Conservation (phyloP, 2,329 filamentous ascomycete genomes). For the Pseudocercospora cruenta region DNA sequence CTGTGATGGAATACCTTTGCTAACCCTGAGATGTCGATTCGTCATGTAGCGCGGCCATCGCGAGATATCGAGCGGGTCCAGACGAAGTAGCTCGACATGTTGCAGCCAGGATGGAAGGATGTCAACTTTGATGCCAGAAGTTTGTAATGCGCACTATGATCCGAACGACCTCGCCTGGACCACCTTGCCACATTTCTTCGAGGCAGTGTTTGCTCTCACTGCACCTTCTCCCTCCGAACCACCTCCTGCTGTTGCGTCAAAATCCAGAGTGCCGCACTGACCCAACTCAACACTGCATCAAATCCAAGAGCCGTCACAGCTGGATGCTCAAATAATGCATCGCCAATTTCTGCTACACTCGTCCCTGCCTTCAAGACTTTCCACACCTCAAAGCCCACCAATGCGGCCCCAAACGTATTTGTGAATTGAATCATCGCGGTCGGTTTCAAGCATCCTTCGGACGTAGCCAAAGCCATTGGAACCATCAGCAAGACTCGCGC, state of each 20-base stretch:
- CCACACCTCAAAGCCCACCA: constrained; percentile 16
- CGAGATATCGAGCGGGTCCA: not conserved
- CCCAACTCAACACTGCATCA: constrained; percentile 32
- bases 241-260: not conserved
- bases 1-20: too few species aligned
- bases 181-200: too few species aligned
- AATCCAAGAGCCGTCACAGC: constrained; percentile 37
- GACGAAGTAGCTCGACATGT: not conserved
- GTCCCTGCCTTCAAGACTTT: constrained; percentile 5
- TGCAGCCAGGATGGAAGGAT: too few species aligned
- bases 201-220: too few species aligned
- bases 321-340: constrained; percentile 35
- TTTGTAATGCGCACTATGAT: too few species aligned
- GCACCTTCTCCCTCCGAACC: not conserved
- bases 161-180: too few species aligned
- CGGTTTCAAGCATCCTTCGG: not conserved
- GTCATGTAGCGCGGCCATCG: not conserved
- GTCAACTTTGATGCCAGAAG: too few species aligned
- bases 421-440: constrained; percentile 6
- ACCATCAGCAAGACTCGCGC: constrained; percentile 31
- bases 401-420: constrained; percentile 9
- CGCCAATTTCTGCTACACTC: constrained; percentile 1
- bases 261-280: constrained; percentile 27
- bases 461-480: constrained; percentile 25
- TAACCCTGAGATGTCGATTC: not conserved